These are phyloP conservation scores for Aspergillus nanangensis DNA, from an alignment of 495 filamentous ascomycete genomes.

Conservation along the genomic window DNA sequence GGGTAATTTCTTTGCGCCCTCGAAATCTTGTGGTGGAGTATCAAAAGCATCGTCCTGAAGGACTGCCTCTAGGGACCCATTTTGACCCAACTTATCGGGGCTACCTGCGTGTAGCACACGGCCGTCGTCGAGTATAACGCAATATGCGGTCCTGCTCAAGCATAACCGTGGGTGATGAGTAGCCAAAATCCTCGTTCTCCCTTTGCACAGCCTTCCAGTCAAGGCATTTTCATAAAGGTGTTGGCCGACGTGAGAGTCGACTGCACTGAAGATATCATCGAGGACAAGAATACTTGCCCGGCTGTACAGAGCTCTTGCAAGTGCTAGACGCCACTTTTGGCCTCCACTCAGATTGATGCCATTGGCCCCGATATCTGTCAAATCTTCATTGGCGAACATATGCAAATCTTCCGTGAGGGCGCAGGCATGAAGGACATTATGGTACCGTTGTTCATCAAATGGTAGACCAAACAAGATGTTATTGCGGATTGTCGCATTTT, in stretches of 20 bases:
- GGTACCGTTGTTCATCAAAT: conserved; percentile 58
- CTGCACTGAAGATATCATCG: conserved; percentile 78
- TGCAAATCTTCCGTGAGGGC: conserved; percentile 70
- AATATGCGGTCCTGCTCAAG: conserved; percentile 63
- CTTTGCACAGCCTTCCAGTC: conserved; percentile 61
- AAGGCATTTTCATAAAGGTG: conserved; percentile 74
- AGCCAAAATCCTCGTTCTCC: conserved; percentile 72
- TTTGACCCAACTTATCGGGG: conserved; percentile 27
- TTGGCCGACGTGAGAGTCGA: conserved; percentile 68
- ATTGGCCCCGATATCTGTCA: conserved; percentile 76
- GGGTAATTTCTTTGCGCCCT: not conserved
- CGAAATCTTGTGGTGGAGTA: not conserved
- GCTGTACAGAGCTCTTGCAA: conserved; percentile 76
- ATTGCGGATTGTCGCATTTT: conserved; percentile 71
- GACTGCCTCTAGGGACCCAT: not conserved
- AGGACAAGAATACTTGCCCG: conserved; percentile 73
- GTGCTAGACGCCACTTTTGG: conserved; percentile 75
- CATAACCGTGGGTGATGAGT: conserved; percentile 79
- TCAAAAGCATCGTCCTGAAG: not conserved
- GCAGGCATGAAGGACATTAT: conserved; percentile 61
- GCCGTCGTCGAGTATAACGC: conserved; percentile 66
- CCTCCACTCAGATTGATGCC: conserved; percentile 83
- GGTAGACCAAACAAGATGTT: conserved; percentile 74
- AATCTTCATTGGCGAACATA: conserved; percentile 67
- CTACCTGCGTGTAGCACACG: conserved; percentile 25